Base-by-base conservation (phyloP, 805 yeast species). In the Lachancea thermotolerans region DNA sequence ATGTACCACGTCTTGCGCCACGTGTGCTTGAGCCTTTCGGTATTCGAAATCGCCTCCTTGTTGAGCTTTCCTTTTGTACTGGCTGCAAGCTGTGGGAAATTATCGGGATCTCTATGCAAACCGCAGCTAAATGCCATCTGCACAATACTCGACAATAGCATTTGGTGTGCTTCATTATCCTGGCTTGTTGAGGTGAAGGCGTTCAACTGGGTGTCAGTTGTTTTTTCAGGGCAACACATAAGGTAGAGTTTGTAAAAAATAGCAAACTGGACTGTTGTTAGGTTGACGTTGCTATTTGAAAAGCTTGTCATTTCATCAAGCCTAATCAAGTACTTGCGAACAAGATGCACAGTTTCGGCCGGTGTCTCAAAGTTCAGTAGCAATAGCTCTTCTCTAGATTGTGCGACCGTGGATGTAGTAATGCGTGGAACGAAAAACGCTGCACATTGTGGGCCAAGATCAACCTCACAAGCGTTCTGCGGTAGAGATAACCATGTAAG, bases 101-200 rank as follows among this genome's bases (percentile, higher is more conserved):
- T 67, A 38, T 70, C 73, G 0, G 89, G 88, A 50, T 82, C 89
- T 52, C 88, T 69, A 57, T 82, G 81, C 21, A 82, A 57, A 0
- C 89, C 90, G 50, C 82, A 71, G 33, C 82, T 72, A 44, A 77
- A 70, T 0, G 82, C 85, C 83, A 82, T 79, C 54, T 81, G 86
- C 12, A 80, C 63, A 28, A 80, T 66, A 62, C 78, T 71, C 1
- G 82, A 78, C 11, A 74, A 59, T 44, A 75, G 72, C 7, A 78
- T 73, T 53, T 74, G 80, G 2, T 79, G 71, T 41, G 77, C 78
- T 36, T 80, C 82, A 45, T 78, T 81, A 54, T 77, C 84, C 41
- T 63, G 67, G 18, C 62, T 59, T 4, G 49, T 46, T 18, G 51
- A 50, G 4, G 54, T 49, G 17, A 51, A 47, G 2, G 49, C 45